phyloP scores from a whole-genome alignment of 2,329 filamentous ascomycete species.

The Fusarium pininemorale region DNA sequence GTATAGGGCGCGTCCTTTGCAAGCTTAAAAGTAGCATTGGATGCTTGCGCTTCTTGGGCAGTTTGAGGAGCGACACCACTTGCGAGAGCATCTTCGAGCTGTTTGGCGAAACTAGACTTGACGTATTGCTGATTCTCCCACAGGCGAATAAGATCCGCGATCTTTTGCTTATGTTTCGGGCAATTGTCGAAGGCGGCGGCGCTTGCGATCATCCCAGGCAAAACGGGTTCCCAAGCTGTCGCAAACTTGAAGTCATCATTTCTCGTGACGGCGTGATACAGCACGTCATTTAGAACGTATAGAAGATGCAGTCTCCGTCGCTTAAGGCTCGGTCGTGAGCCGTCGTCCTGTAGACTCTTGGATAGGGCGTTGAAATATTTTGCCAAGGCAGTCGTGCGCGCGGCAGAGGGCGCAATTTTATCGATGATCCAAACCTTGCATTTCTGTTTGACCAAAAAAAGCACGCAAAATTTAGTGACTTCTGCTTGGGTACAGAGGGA shows the following conservation, averaged over 20 bases:
- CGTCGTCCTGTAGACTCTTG: conserved; percentile 51
- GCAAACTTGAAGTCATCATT: conserved; percentile 63
- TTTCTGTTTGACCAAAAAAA: conserved; percentile 66
- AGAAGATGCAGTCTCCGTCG: conserved; percentile 79
- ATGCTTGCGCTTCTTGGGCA: conserved; percentile 27
- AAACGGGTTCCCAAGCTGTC: conserved; percentile 63
- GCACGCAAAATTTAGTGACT: conserved; percentile 42
- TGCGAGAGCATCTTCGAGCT: conserved; percentile 67
- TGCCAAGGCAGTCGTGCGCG: conserved; percentile 72
- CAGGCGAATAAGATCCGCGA: conserved; percentile 70
- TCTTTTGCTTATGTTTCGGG: conserved; percentile 72
- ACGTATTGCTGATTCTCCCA: conserved; percentile 78
- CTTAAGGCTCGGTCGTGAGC: conserved; percentile 62
- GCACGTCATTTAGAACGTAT: conserved; percentile 80
- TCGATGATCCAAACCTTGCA: conserved; percentile 87
- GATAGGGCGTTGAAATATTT: conserved; percentile 80
- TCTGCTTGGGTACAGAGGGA: conserved; percentile 40
- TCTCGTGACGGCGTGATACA: conserved; percentile 72
- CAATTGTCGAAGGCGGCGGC: conserved; percentile 66
- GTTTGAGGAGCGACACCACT: conserved; percentile 45
- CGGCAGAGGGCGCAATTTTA: conserved; percentile 73
- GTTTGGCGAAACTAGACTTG: conserved; percentile 59
- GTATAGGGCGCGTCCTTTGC: conserved; percentile 71
- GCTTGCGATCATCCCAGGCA: conserved; percentile 70
- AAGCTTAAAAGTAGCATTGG: conserved; percentile 47